Base-by-base conservation (phyloP, 345 rosid species). In the Citrus hindsii region DNA sequence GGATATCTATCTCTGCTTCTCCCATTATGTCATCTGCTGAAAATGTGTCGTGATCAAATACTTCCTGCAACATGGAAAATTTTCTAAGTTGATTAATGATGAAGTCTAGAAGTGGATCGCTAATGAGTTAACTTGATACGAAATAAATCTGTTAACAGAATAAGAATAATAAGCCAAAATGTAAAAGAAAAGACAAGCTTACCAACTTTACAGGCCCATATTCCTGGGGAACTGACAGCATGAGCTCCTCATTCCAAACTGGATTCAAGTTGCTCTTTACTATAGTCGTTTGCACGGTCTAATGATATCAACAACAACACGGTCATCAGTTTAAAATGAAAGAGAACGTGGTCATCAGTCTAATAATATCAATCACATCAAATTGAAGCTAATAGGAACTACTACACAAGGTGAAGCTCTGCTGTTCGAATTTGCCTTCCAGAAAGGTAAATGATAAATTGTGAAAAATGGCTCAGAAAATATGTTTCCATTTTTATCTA, bases 11-110 rank as follows among this genome's bases (percentile, higher is more conserved):
- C 85, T 87, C 93, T 18, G 98, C 99, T 83, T 93, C 98, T 75
- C 99, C 98, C 99, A 97, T 97, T 88, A 97, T 90, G 87, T 97
- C 99, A 76, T 97, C 98, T 4, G 97, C 92, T 16, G 99, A 97
- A 76, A 97, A 94, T 25, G 94, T 93, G 76, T 94, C 97, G 3
- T 94, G 71, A 80, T 97, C 98, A 81, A 79, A 97, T 71, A 97
- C 98, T 86, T 83, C 85, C 99, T 97, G 92, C 85, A 87, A 69
- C 28, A 67, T 67, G 79, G 28, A 19, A 38, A 56, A 9, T 4
- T 16, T 53, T 53, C 22, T 16, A 53, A 4, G 58, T 8, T 19
- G 58, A 8, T 53, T 16, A 53, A 18, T 53, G 22, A 19, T 53
- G 58, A 53, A 53, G 51, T 46, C 51, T 3, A 46, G 13, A 13